Conservation (phyloP, 164 flowering plant genomes). For the Magnolia kwangsiensis region DNA sequence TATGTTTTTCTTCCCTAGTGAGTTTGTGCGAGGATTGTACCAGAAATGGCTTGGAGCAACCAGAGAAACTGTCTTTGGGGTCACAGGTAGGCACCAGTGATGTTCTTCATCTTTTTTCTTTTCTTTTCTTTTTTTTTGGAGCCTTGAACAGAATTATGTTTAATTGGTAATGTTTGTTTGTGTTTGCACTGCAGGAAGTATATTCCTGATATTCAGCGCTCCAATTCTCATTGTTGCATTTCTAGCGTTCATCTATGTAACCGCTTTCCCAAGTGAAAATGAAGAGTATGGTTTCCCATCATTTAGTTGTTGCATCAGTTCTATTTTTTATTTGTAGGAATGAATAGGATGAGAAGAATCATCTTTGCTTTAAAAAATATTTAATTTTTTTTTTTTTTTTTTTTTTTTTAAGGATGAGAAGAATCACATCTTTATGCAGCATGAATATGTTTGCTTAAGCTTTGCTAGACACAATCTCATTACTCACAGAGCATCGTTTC, state of each 20-base stretch:
- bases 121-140: neutral
- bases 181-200: conserved; percentile 49
- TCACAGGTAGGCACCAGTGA: conserved; percentile 40
- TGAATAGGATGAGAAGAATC: neutral
- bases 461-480: neutral
- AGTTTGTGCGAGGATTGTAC: conserved; percentile 18
- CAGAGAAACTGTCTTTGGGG: conserved; percentile 42
- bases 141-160: neutral
- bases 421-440: neutral
- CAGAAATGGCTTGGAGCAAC: conserved; percentile 24
- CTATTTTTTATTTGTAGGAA: neutral
- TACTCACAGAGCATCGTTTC: neutral
- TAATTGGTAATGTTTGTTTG: neutral
- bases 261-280: conserved; percentile 42
- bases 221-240: conserved; percentile 63
- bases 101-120: neutral
- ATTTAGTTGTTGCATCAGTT: neutral
- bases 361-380: too few relatives aligned
- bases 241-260: conserved; percentile 42
- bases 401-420: neutral
- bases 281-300: conserved; percentile 25
- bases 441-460: neutral
- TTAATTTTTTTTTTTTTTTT: too few relatives aligned
- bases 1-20: conserved; percentile 51
- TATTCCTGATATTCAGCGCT: conserved; percentile 55